Conservation (phyloP, 1,284 basidiomycete species). For the Marasmius tenuissimus region DNA sequence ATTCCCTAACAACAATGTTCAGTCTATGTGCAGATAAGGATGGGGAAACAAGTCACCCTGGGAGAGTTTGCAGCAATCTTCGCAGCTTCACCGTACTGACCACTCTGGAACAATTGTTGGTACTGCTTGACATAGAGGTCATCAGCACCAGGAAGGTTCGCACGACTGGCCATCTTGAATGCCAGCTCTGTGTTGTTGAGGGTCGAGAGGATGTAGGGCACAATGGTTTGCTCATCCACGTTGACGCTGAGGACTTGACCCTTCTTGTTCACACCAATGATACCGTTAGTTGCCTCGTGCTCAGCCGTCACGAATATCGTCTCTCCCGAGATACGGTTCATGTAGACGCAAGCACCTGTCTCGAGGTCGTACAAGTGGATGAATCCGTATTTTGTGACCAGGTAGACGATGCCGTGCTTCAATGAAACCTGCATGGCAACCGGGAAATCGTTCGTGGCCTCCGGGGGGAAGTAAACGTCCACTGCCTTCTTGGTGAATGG, state of each 20-base stretch:
- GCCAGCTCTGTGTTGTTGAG: conserved; percentile 98
- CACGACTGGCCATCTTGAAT: conserved; percentile 96
- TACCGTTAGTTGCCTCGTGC: conserved; percentile 92
- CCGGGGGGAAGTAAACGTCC: conserved; percentile 99
- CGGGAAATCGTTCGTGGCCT: conserved; percentile 99
- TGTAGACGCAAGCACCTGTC: conserved; percentile 98
- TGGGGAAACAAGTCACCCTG: conserved; percentile 46
- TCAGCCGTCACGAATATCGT: conserved; percentile 99
- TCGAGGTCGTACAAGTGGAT: conserved; percentile 99
- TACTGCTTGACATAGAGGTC: conserved; percentile 97
- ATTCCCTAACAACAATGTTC: conserved; percentile 66
- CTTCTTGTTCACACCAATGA: conserved; percentile 99
- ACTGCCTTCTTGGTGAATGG: conserved; percentile 97
- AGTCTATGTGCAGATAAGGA: conserved; percentile 5
- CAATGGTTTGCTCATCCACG: conserved; percentile 94
- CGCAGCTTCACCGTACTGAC: conserved; percentile 95
- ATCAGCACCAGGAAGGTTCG: conserved; percentile 97
- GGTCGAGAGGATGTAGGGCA: conserved; percentile 92
- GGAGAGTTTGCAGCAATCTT: conserved; percentile 99
- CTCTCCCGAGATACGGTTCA: conserved; percentile 99
- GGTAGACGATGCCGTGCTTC: conserved; percentile 96
- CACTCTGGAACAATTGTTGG: conserved; percentile 87
- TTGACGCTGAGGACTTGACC: conserved; percentile 98
- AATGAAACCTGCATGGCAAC: conserved; percentile 99
- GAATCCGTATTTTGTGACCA: conserved; percentile 99